These are phyloP conservation scores for Salix exigua DNA, from an alignment of 345 rosid species.

Conservation along the genomic window DNA sequence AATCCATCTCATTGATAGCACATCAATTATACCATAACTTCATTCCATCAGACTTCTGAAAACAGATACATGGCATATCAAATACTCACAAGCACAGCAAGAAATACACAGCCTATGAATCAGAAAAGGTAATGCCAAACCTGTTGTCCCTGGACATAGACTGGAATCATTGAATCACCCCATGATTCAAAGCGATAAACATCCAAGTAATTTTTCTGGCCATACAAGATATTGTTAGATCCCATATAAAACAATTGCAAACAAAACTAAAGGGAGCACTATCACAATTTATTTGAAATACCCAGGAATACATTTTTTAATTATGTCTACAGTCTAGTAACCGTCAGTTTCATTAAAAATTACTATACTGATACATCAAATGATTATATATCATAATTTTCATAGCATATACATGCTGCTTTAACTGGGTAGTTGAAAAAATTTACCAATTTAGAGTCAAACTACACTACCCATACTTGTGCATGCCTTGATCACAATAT, in stretches of 20 bases:
- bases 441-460: no score
- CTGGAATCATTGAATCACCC: conserved; percentile 94
- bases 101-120: neutral
- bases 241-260: conserved; percentile 14
- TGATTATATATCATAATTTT: no score
- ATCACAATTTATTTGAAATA: no score
- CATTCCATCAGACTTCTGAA: neutral
- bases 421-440: no score
- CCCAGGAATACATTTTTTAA: no score
- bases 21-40: no score
- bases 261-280: neutral
- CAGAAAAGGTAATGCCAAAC: conserved; percentile 30
- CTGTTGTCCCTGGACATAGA: conserved; percentile 79
- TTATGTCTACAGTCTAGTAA: no score
- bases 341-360: no score
- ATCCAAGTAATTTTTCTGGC: conserved; percentile 91
- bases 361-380: no score
- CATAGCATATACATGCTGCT: no score
- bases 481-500: no score
- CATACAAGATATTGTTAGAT: conserved; percentile 24
- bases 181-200: conserved; percentile 93
- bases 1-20: neutral
- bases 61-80: neutral
- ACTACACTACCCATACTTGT: no score
- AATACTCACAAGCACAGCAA: conserved; percentile 9